Evolutionary conservation across 495 filamentous ascomycete genomes (phyloP).

Genomic region (Tetracladium setigerum): DNA sequence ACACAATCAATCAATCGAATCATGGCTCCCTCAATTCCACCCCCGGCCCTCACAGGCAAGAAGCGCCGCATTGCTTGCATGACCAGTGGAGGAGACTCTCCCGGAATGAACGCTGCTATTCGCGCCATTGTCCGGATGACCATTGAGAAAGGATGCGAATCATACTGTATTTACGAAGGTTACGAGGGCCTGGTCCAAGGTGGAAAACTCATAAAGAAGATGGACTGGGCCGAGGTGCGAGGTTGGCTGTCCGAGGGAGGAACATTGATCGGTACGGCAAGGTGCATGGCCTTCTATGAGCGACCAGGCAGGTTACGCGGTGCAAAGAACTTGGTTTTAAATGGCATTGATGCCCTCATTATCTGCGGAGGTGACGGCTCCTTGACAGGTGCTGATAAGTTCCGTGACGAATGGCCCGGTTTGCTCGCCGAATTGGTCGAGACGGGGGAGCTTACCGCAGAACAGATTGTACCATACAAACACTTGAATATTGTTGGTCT

Average conservation of each 20-base stretch:
- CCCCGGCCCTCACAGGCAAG: conserved; percentile 15
- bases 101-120: conserved; percentile 95
- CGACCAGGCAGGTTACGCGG: conserved; percentile 71
- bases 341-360: conserved; percentile 92
- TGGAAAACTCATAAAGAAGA: conserved; percentile 75
- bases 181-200: conserved; percentile 94
- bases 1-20: neutral
- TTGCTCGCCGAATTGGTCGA: conserved; percentile 76
- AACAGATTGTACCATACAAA: conserved; percentile 63
- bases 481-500: conserved; percentile 93
- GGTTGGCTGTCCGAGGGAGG: conserved; percentile 93
- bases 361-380: conserved; percentile 98
- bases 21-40: conserved; percentile 15
- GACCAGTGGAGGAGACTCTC: conserved; percentile 95
- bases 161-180: conserved; percentile 88
- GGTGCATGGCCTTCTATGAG: conserved; percentile 84
- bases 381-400: conserved; percentile 91
- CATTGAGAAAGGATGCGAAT: conserved; percentile 77
- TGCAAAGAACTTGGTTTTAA: conserved; percentile 86
- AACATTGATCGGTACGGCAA: conserved; percentile 92
- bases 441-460: conserved; percentile 55
- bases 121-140: conserved; percentile 91
- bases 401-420: conserved; percentile 84
- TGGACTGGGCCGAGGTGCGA: conserved; percentile 91
- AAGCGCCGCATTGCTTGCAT: conserved; percentile 66